Conservation (phyloP, 768 basidiomycete genomes). For the Cystoderma amianthinum region DNA sequence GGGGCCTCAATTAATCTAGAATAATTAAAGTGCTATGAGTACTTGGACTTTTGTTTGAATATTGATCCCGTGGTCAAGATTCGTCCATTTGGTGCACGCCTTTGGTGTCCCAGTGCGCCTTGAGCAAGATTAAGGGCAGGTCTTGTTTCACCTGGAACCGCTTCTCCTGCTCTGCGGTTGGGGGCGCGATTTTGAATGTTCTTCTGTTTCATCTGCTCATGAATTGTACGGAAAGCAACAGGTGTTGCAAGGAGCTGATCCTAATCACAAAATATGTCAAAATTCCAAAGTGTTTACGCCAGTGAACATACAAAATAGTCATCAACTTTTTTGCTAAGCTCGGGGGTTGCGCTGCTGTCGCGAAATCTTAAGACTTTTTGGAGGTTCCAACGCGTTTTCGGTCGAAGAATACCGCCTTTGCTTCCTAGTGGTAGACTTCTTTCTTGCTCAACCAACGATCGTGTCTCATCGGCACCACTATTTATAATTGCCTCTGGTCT, state of each 20-base stretch:
- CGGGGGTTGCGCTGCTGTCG: constrained; percentile 31
- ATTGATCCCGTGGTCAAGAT: constrained; percentile 20
- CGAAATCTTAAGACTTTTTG: constrained; percentile 67
- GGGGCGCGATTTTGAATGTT: constrained; percentile 19
- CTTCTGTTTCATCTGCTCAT: constrained; percentile 35
- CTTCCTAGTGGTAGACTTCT: constrained; percentile 26
- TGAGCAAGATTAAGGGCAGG: constrained; percentile 48
- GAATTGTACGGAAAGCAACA: constrained; percentile 37
- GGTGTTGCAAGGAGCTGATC: constrained; percentile 66
- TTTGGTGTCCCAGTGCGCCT: constrained; percentile 36
- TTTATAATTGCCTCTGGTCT: constrained; percentile 43
- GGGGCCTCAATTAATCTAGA: constrained; percentile 4
- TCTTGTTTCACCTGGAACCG: constrained; percentile 49
- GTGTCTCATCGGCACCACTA: constrained; percentile 37
- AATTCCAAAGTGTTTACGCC: background rate
- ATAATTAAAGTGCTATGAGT: constrained; percentile 7
- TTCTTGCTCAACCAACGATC: constrained; percentile 43
- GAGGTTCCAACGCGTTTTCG: constrained; percentile 68
- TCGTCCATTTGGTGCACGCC: constrained; percentile 13
- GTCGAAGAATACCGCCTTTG: constrained; percentile 39
- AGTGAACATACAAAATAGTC: constrained; percentile 65
- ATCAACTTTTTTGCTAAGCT: constrained; percentile 49
- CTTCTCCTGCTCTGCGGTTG: constrained; percentile 44
- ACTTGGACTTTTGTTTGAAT: constrained; percentile 24
- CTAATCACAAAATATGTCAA: constrained; percentile 30